Base-by-base conservation (phyloP, 2,329 filamentous ascomycete species). In the Exophiala calicioides region DNA sequence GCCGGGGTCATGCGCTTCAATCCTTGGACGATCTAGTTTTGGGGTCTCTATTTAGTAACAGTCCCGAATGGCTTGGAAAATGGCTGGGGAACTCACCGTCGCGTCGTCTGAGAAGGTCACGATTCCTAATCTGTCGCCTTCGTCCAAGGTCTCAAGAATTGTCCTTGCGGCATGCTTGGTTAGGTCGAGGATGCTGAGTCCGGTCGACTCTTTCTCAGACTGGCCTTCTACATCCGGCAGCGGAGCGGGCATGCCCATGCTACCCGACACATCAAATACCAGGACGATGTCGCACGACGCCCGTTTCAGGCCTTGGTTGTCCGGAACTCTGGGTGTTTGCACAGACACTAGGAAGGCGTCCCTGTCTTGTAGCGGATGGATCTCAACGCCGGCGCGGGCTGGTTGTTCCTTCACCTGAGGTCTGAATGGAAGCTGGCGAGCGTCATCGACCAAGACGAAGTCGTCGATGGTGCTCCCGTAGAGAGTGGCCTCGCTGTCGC, bases 281-380 rank as follows among this genome's bases (percentile, higher is more conserved):
- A 84, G 69, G 2, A 82, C 79, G 23, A 84, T 76, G 50, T 83
- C 80, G 58, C 77, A 81, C 2, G 78, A 74, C 0, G 76, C 68
- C 44, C 62, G 64, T 4, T 48, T 42, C 16, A 56, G 46, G n/a
- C 49, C 38, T n/a, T n/a, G n/a, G 20, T 47, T 20, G 18, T 44
- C 36, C 16, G 60, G 59, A 26, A 55, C 35, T 16, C 48, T 36
- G 4, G 58, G 60, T 19, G 59, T 54, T 7, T 52, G 43, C 7
- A 60, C 42, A 5, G 58, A 60, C 9, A 60, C 37, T 15, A 60
- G 38, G 33, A 61, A 46, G 23, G 48, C 48, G 20, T 59, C 49
- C 10, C 34, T 39, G 8, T 50, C 34, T 3, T 36, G 46, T 6
- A 60, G 23, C 6, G 58, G 50, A 31, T 56, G 51, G 5, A 59